Evolutionary conservation across 2,329 filamentous ascomycete genomes (phyloP).

Genomic region (Aspergillus sp.): DNA sequence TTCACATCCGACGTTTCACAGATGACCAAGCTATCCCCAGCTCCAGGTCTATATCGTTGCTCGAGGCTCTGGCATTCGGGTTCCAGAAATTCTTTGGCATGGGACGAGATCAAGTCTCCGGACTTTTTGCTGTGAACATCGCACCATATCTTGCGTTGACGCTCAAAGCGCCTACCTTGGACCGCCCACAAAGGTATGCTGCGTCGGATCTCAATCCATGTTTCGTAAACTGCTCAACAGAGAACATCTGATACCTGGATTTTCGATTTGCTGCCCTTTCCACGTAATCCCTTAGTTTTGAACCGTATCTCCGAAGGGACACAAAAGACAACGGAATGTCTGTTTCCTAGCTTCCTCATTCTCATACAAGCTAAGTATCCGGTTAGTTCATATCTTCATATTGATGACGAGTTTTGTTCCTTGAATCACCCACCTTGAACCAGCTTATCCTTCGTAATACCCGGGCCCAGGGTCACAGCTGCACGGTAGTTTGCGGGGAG

Average conservation of each 20-base stretch:
- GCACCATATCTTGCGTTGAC: slow-evolving; percentile 29
- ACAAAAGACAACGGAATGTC: slow-evolving; percentile 57
- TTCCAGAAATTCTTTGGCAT: slow-evolving; percentile 53
- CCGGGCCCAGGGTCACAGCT: slow-evolving; percentile 65
- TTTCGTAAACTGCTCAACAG: slow-evolving; percentile 60
- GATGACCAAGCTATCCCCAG: slow-evolving; percentile 9
- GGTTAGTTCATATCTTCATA: background rate
- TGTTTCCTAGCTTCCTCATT: slow-evolving; percentile 67
- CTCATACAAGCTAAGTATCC: slow-evolving; percentile 61
- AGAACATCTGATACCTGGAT: slow-evolving; percentile 59
- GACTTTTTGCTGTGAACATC: background rate
- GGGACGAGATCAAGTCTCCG: slow-evolving; percentile 18
- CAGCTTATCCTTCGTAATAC: slow-evolving; percentile 66
- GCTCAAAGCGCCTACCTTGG: slow-evolving; percentile 56
- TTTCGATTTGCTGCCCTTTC: background rate
- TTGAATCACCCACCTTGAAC: slow-evolving; percentile 56
- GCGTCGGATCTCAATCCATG: slow-evolving; percentile 49
- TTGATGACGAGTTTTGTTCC: slow-evolving; percentile 16
- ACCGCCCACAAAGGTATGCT: slow-evolving; percentile 60
- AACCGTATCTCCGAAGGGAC: slow-evolving; percentile 58
- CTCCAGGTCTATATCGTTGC: slow-evolving; percentile 50
- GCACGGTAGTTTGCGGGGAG: slow-evolving; percentile 61
- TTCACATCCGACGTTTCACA: slow-evolving; percentile 37
- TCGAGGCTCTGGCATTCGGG: slow-evolving; percentile 55
- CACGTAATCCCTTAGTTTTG: slow-evolving; percentile 45